Evolutionary conservation across 2,329 filamentous ascomycete genomes (phyloP), one percentile per base, ranked within the genome.

Genomic region (Alternaria incomplexa): DNA sequence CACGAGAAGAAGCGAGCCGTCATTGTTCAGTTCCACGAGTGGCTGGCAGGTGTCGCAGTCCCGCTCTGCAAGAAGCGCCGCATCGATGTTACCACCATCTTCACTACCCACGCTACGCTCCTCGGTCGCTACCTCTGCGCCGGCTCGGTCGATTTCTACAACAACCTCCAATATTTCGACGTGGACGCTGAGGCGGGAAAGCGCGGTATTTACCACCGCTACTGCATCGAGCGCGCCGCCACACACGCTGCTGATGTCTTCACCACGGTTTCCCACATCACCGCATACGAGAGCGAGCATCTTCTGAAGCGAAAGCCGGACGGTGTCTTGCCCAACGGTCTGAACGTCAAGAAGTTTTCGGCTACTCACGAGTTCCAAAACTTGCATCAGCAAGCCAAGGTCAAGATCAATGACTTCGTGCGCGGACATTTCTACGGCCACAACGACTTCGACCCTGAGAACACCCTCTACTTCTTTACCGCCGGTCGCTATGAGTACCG

Each of bases 351-450:
- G 82, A 98, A 98, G 81, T 98, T 98, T 84, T 95, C 94, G 9
- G 96, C 96, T 7, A 94, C 97, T 74, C 96, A 99, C 85, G 96
- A 99, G 82, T 98, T 98, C 84, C 96, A 99, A 81, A 99, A 99
- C 79, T 83, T 99, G 77, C 96, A 98, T 82, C 93, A 97, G 76
- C 92, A 96, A 79, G 91, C 93, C 75, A 98, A 98, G 84, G 92
- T 97, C 81, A 97, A 97, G 86, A 98, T 99, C 74, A 93, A 97
- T 77, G 96, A 98, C 80, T 99, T 99, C 77, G 93, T 98, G 20
- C 92, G 96, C 52, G 96, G 96, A 11, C 96, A 99, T 79, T 99
- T 99, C 82, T 98, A 98, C 77, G 96, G 96, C 11, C 94, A 98
- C 83, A 96, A 97, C 79, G 94, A 99, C 78, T 98, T 98, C 71